Conservation (phyloP, 2,329 filamentous ascomycete genomes). For the Xylariaceae sp. region DNA sequence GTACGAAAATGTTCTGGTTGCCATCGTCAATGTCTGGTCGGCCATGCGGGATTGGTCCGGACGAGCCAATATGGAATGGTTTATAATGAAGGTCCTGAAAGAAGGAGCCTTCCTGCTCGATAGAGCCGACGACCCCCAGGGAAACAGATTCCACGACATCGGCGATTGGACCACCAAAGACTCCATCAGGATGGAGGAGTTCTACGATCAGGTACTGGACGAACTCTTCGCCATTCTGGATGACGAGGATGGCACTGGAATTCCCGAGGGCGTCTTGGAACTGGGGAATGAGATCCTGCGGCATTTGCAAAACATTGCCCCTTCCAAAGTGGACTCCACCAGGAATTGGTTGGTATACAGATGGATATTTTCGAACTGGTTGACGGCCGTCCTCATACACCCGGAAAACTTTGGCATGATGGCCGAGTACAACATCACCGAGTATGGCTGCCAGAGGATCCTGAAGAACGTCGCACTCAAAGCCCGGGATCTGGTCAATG, state of each 20-base stretch:
- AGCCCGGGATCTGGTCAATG: slow-evolving; percentile 72
- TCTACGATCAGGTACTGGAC: slow-evolving; percentile 76
- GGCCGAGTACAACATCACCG: slow-evolving; percentile 85
- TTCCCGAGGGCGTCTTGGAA: slow-evolving; percentile 79
- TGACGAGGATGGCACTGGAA: slow-evolving; percentile 75
- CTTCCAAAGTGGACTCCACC: slow-evolving; percentile 60
- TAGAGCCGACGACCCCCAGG: slow-evolving; percentile 72
- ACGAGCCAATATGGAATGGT: slow-evolving; percentile 84
- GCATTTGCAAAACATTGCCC: slow-evolving; percentile 61
- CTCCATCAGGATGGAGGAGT: slow-evolving; percentile 77
- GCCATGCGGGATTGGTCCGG: slow-evolving; percentile 85
- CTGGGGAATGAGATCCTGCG: slow-evolving; percentile 78
- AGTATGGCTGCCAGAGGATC: slow-evolving; percentile 80
- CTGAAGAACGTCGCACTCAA: slow-evolving; percentile 74
- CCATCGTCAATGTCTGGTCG: slow-evolving; percentile 83
- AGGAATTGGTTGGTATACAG: slow-evolving; percentile 81
- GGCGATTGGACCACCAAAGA: slow-evolving; percentile 72
- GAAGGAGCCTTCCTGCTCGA: slow-evolving; percentile 89
- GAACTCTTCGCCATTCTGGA: slow-evolving; percentile 82
- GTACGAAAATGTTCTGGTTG: slow-evolving; percentile 62
- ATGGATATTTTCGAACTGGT: slow-evolving; percentile 87
- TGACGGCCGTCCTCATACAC: slow-evolving; percentile 77
- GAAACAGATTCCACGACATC: slow-evolving; percentile 60
- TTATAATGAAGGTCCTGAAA: slow-evolving; percentile 89
- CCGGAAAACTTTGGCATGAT: slow-evolving; percentile 79